Base-by-base conservation (phyloP, 75 land plant species). In the Isoetes taiwanensis region DNA sequence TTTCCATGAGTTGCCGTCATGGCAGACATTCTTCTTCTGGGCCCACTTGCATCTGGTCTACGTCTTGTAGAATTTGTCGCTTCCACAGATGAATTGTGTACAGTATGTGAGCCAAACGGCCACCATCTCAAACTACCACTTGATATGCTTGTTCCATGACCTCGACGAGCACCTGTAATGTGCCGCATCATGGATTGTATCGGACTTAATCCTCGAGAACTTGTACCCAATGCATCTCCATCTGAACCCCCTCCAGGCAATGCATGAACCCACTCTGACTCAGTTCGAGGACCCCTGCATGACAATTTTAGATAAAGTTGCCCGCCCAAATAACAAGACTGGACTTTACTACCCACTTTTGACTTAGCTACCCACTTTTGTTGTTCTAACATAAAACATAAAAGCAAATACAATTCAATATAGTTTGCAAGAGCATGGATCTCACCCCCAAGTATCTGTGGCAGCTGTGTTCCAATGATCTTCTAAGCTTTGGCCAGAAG, bases 181-280 rank as follows among this genome's bases (percentile, higher is more conserved):
- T 88, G 95, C 54, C 95, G 73, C 95, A 88, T 81, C 85, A 88
- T 76, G 73, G 81, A 67, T 43, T 88, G 89, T 32, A 88, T 70
- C 38, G 82, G 64, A 6, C 76, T 69, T 16, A 88, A 42, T 20
- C 95, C 82, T 28, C n/a, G n/a, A n/a, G n/a, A n/a, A n/a, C 63
- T 76, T 3, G 84, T 58, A 34, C 70, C 54, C 6, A 66, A 33
- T 40, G 64, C 80, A 31, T 78, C 80, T 61, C 76, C 83, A 65
- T 83, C 91, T 30, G 50, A 24, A 32, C 66, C 53, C 4, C 59
- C 69, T 31, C 55, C 63, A 37, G 75, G 56, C 75, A 77, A 77
- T 9, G 66, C 29, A 41, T 68, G 67, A 35, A 64, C 53, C 80
- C 77, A 74, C 28, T 53, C 64, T 46, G 80, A 28, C 41, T 78